A percentile compares a stretch with the other conserved stretches of the same genome.
Evolutionary conservation across 176 grass and related monocot species (phyloP).

Genomic region (Aechmea fasciata): DNA sequence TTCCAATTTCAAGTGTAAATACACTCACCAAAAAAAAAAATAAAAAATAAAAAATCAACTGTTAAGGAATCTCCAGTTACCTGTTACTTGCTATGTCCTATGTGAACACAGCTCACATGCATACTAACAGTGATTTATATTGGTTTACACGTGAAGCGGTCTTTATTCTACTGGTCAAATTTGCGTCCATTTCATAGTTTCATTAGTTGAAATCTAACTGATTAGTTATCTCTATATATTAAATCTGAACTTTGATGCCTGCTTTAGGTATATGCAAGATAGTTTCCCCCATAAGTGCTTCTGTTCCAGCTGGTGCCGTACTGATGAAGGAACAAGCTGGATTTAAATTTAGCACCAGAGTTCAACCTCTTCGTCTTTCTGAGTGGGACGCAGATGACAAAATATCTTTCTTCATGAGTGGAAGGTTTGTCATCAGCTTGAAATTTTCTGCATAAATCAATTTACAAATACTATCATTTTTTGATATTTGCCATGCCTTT

Average conservation of each 20-base stretch:
- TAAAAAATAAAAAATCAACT: too few relatives aligned
- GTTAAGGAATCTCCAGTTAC: too few relatives aligned
- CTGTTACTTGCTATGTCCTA: too few relatives aligned
- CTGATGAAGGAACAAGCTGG: constrained; percentile 75
- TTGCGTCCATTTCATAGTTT: too few relatives aligned
- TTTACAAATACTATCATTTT: constrained; percentile 5
- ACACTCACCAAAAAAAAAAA: too few relatives aligned
- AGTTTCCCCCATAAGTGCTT: constrained; percentile 56
- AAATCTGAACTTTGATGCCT: neutral
- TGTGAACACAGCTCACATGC: too few relatives aligned
- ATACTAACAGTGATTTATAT: too few relatives aligned
- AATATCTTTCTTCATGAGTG: constrained; percentile 90
- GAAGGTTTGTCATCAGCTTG: constrained; percentile 43
- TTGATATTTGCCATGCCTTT: constrained; percentile 9
- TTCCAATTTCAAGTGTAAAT: too few relatives aligned
- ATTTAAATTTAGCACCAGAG: constrained; percentile 92
- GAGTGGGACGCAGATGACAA: constrained; percentile 83
- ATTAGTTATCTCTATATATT: neutral
- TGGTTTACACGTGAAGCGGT: too few relatives aligned
- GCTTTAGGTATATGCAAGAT: constrained; percentile 92
- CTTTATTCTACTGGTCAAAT: too few relatives aligned
- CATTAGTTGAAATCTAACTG: too few relatives aligned
- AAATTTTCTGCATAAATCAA: neutral
- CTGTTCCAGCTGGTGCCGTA: constrained; percentile 79
- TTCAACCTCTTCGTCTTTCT: constrained; percentile 87